Evolutionary conservation across 148 eudicot genomes (phyloP).

Genomic region (Gaultheria prostrata): DNA sequence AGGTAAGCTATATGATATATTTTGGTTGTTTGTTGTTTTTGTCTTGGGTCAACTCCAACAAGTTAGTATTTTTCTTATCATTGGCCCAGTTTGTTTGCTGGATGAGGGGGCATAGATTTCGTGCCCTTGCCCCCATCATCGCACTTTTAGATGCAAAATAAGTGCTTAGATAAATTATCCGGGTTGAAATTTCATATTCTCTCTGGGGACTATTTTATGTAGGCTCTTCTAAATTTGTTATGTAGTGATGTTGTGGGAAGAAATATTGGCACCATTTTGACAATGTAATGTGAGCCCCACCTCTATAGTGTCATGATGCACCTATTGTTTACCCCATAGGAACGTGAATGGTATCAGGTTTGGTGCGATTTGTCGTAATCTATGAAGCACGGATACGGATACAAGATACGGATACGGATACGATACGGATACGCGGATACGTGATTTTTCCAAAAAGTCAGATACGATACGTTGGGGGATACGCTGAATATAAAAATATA

Average conservation of each 20-base stretch:
- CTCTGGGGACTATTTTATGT: background rate
- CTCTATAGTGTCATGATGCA: background rate
- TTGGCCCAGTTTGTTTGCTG: background rate
- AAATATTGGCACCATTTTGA: background rate
- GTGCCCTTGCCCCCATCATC: background rate
- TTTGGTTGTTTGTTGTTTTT: background rate
- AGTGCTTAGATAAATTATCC: background rate
- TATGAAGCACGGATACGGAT: too few relatives aligned
- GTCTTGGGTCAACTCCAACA: background rate
- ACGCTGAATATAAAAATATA: too few relatives aligned
- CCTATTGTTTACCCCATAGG: background rate
- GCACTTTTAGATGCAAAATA: background rate
- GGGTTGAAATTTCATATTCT: background rate
- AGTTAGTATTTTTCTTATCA: background rate
- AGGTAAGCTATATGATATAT: constrained; percentile 41
- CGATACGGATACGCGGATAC: too few relatives aligned
- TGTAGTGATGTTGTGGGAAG: background rate
- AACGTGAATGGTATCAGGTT: background rate
- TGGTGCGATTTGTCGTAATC: background rate
- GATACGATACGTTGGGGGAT: too few relatives aligned
- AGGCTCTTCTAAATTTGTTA: background rate
- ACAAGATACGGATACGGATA: too few relatives aligned
- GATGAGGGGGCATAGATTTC: background rate
- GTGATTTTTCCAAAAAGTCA: too few relatives aligned
- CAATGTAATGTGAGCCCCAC: background rate